Evolutionary conservation across 441 rosid species (phyloP).

Genomic region (Corymbia calophylla): DNA sequence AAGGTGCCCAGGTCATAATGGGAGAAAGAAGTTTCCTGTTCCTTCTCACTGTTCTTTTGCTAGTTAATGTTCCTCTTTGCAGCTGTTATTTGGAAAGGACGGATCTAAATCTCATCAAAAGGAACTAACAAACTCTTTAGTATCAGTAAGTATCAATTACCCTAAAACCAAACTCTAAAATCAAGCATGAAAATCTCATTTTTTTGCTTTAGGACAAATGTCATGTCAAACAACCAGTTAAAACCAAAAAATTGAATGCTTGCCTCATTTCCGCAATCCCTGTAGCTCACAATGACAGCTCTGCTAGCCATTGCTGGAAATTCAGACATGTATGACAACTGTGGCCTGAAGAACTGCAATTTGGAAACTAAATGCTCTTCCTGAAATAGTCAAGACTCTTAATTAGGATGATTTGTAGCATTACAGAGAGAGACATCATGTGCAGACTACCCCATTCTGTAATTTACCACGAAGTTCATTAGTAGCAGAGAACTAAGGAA

Average conservation of each 20-base stretch:
- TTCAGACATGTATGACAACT: conserved; percentile 57
- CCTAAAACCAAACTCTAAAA: background rate
- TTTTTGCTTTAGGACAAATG: background rate
- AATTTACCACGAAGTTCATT: background rate
- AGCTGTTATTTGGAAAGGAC: background rate
- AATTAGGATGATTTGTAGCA: background rate
- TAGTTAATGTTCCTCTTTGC: background rate
- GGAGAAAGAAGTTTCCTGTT: background rate
- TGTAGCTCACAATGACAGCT: conserved; percentile 52
- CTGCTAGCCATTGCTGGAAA: conserved; percentile 70
- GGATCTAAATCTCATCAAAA: background rate
- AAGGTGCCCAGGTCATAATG: background rate
- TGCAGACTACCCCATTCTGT: background rate
- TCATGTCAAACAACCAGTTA: background rate
- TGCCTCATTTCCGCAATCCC: conserved; percentile 48
- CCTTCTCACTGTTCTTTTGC: background rate
- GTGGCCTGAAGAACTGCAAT: conserved; percentile 82
- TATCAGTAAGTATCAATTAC: background rate
- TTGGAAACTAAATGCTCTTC: conserved; percentile 77
- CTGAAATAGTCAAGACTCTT: conserved; percentile 27
- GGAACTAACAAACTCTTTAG: background rate
- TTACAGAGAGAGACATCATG: background rate
- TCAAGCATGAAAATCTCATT: background rate
- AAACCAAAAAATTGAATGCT: background rate
- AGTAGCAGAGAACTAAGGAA: background rate